Conservation (phyloP, 768 basidiomycete genomes). For the Mycena polygramma region DNA sequence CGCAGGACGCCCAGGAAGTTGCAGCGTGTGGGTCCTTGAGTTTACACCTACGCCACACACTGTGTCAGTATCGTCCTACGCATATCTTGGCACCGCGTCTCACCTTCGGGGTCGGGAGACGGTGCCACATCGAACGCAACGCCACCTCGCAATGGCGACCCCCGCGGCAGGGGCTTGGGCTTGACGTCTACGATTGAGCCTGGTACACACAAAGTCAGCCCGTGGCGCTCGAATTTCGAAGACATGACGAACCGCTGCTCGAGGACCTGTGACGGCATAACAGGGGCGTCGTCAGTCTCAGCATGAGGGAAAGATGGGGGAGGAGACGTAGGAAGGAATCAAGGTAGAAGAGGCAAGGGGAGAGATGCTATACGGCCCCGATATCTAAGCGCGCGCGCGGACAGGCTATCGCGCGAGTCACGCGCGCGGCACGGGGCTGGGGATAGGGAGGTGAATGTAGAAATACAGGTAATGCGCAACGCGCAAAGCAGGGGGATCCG, state of each 20-base stretch:
- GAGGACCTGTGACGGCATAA: constrained; percentile 26
- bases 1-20: constrained; percentile 25
- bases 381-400: constrained; percentile 23
- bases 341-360: constrained; percentile 1
- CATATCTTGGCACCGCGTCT: not conserved
- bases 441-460: not conserved
- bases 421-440: constrained; percentile 5
- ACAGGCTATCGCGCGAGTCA: constrained; percentile 23
- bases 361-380: not conserved
- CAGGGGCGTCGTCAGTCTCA: constrained; percentile 17
- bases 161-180: not conserved
- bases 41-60: constrained; percentile 18
- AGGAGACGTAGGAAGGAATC: not conserved
- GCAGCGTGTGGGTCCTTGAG: constrained; percentile 6
- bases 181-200: constrained; percentile 6
- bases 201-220: not conserved
- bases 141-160: constrained; percentile 31
- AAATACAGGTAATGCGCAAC: constrained; percentile 12
- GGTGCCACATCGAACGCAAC: constrained; percentile 24
- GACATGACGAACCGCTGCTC: constrained; percentile 22
- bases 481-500: not conserved
- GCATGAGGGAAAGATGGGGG: constrained; percentile 22
- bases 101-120: constrained; percentile 3
- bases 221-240: not conserved
- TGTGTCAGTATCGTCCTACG: not conserved